phyloP scores from a whole-genome alignment of 345 rosid species.

The Mercurialis annua region DNA sequence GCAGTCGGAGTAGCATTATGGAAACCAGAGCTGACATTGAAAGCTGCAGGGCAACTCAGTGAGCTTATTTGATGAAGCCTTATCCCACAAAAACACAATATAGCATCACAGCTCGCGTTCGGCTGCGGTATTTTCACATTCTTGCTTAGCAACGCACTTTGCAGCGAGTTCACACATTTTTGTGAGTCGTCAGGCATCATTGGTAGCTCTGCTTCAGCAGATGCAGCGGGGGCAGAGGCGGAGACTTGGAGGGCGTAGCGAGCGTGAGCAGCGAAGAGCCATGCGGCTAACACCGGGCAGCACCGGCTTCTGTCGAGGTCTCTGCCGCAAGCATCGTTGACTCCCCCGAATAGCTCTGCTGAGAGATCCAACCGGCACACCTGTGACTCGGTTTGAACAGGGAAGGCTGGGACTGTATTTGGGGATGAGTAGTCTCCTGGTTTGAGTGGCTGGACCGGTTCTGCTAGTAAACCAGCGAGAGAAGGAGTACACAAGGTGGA shows the following conservation, averaged over 20 bases:
- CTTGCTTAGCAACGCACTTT: conserved; percentile 68
- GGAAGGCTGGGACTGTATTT: conserved; percentile 86
- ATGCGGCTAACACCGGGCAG: conserved; percentile 92
- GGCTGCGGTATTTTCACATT: conserved; percentile 81
- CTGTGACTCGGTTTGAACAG: conserved; percentile 61
- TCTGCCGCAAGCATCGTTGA: conserved; percentile 75
- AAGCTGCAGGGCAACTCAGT: conserved; percentile 93
- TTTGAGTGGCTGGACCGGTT: conserved; percentile 51
- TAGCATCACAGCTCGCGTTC: conserved; percentile 76
- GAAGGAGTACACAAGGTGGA: conserved; percentile 20
- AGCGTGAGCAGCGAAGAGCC: conserved; percentile 98
- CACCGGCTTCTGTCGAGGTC: conserved; percentile 90
- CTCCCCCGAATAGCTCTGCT: conserved; percentile 95
- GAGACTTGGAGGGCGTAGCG: conserved; percentile 72
- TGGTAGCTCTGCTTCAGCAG: conserved; percentile 55
- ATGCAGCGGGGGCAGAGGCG: conserved; percentile 46
- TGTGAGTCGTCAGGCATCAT: conserved; percentile 96
- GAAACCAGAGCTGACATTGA: conserved; percentile 59
- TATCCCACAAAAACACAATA: conserved; percentile 91
- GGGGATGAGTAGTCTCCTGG: conserved; percentile 20
- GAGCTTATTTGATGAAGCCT: conserved; percentile 94
- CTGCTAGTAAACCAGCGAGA: conserved; percentile 48
- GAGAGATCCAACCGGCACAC: conserved; percentile 87
- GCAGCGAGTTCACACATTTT: conserved; percentile 89
- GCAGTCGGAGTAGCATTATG: conserved; percentile 86